phyloP scores from a whole-genome alignment of 148 eudicot genomes.

The Vaccinium vitisidaea region DNA sequence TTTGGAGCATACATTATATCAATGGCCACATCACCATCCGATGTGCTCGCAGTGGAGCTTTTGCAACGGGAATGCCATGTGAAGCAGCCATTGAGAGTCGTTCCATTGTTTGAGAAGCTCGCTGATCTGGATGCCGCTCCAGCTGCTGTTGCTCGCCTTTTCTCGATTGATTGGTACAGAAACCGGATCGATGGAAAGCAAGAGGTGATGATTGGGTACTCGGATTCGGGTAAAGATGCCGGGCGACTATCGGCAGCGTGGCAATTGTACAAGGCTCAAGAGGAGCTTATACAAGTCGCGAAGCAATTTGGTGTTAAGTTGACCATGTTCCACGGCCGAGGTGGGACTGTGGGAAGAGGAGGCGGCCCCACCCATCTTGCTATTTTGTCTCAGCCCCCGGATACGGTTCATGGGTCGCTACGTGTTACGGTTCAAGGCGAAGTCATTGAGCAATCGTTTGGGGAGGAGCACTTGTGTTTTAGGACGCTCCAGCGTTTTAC shows the following conservation, averaged over 20 bases:
- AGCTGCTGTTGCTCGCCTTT: conserved; percentile 84
- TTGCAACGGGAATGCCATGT: conserved; percentile 95
- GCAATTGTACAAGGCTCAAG: conserved; percentile 95
- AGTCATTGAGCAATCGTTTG: conserved; percentile 95
- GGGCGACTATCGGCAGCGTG: conserved; percentile 97
- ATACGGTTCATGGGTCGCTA: conserved; percentile 82
- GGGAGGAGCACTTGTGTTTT: conserved; percentile 96
- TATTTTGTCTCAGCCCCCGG: conserved; percentile 97
- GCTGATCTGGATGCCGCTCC: conserved; percentile 93
- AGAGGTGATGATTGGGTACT: conserved; percentile 98
- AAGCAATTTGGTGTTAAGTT: conserved; percentile 84
- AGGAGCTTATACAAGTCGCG: conserved; percentile 88
- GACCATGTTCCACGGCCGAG: conserved; percentile 96
- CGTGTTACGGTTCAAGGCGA: conserved; percentile 98
- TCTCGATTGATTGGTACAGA: conserved; percentile 88
- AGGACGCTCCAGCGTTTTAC: conserved; percentile 94
- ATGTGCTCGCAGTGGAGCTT: conserved; percentile 93
- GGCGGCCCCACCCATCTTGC: conserved; percentile 99
- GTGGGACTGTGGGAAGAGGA: conserved; percentile 98
- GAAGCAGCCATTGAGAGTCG: conserved; percentile 77
- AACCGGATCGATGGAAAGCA: conserved; percentile 84
- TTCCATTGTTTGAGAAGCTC: conserved; percentile 92
- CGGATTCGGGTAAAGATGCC: conserved; percentile 96
- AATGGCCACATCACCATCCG: conserved; percentile 96
- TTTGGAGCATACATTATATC: conserved; percentile 97